phyloP scores from a whole-genome alignment of 129 eudicot genomes.

The Artemisia argyi region DNA sequence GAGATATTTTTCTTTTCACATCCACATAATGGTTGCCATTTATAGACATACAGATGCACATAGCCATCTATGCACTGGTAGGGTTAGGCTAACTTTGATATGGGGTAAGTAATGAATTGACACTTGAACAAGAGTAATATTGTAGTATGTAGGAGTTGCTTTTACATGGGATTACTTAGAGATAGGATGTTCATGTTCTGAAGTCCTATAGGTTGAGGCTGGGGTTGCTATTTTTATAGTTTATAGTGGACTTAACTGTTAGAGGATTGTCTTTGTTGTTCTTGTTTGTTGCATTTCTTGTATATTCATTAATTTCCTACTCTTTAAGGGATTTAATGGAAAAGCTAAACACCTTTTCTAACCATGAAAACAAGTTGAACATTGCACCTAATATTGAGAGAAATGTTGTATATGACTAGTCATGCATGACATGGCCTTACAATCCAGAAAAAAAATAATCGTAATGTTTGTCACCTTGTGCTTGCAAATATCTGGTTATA shows the following conservation, averaged over 20 bases:
- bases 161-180: conserved; percentile 8
- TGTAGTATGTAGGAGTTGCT: neutral
- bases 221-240: neutral
- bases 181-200: neutral
- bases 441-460: neutral
- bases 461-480: neutral
- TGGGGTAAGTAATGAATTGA: conserved; percentile 4
- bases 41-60: neutral
- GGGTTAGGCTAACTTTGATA: conserved; percentile 4
- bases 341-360: neutral
- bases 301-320: conserved; percentile 8
- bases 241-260: neutral
- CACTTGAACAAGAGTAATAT: neutral
- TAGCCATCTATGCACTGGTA: neutral
- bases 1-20: neutral
- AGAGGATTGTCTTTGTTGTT: neutral
- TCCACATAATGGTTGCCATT: neutral
- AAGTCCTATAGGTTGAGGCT: neutral
- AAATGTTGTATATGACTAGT: conserved; percentile 8
- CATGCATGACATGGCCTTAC: neutral
- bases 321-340: neutral
- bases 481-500: conserved; percentile 9
- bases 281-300: conserved; percentile 9
- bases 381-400: neutral
- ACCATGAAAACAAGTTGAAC: conserved; percentile 5